Conservation (phyloP, 768 basidiomycete genomes). For the Pisolithus orientalis region DNA sequence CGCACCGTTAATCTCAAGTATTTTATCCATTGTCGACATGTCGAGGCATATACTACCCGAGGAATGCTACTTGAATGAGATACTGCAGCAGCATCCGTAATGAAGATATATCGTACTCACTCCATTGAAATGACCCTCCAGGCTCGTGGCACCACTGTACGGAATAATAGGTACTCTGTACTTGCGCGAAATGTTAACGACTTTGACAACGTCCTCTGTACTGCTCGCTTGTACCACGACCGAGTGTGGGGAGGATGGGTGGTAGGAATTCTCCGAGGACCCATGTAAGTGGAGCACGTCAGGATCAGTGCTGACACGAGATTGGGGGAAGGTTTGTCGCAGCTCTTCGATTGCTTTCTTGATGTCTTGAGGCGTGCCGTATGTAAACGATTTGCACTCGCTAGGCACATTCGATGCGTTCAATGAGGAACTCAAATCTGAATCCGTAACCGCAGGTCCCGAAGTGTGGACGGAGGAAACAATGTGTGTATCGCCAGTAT, state of each 20-base stretch:
- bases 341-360: conserved; percentile 50
- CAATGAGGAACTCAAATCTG: background rate
- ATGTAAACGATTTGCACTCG: conserved; percentile 16
- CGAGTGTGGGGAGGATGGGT: conserved; percentile 50
- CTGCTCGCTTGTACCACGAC: conserved; percentile 51
- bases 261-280: conserved; percentile 66
- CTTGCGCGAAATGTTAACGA: conserved; percentile 71
- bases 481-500: conserved; percentile 1
- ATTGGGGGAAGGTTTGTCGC: conserved; percentile 37
- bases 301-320: conserved; percentile 45
- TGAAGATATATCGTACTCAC: conserved; percentile 31
- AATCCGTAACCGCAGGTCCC: background rate
- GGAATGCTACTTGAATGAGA: conserved; percentile 24
- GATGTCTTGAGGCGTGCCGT: conserved; percentile 44
- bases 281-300: conserved; percentile 51
- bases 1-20: conserved; percentile 50
- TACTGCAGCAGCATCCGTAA: background rate
- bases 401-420: background rate
- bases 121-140: conserved; percentile 83
- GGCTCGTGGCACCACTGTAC: conserved; percentile 79
- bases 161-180: conserved; percentile 73
- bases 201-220: conserved; percentile 78
- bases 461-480: background rate
- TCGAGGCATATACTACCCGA: conserved; percentile 64
- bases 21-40: conserved; percentile 59